A percentile compares a stretch with the other conserved stretches of the same genome.
Conservation (phyloP, 2,329 filamentous ascomycete species). For the Diplodia mutila region DNA sequence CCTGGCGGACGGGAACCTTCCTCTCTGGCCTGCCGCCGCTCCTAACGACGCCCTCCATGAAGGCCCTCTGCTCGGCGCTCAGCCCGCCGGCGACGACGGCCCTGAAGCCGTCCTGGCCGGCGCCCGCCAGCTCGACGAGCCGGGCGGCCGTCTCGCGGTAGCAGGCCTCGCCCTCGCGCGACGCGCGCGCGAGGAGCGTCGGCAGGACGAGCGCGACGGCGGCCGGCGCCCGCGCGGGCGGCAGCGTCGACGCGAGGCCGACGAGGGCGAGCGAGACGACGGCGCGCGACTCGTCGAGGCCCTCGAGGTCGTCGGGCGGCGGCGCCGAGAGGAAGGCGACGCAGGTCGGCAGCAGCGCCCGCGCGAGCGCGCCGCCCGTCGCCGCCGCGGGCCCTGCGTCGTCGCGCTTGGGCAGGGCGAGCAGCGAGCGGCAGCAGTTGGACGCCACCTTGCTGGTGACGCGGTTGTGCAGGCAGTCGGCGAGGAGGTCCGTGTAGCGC, state of each 20-base stretch:
- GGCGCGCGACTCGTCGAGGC: constrained; percentile 74
- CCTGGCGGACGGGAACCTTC: constrained; percentile 50
- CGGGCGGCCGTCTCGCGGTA: constrained; percentile 75
- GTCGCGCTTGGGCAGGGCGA: constrained; percentile 64
- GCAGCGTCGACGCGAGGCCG: constrained; percentile 62
- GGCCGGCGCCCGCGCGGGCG: constrained; percentile 50
- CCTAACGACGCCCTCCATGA: constrained; percentile 81
- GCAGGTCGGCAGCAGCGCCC: constrained; percentile 74
- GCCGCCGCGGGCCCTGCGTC: constrained; percentile 25
- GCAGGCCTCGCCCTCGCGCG: constrained; percentile 59
- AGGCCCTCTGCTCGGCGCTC: constrained; percentile 68
- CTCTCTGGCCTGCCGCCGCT: constrained; percentile 48
- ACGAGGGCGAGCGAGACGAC: constrained; percentile 76
- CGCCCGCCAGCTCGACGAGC: constrained; percentile 78
- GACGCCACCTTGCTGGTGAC: constrained; percentile 89
- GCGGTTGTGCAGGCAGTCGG: constrained; percentile 80
- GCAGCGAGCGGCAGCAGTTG: constrained; percentile 83
- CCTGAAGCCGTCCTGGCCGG: constrained; percentile 74
- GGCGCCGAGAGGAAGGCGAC: constrained; percentile 72
- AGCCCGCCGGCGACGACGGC: constrained; percentile 69
- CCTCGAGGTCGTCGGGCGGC: constrained; percentile 62
- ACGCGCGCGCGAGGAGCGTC: constrained; percentile 72
- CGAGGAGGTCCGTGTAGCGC: constrained; percentile 76
- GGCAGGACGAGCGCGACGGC: constrained; percentile 79
- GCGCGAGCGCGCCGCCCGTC: constrained; percentile 63